Evolutionary conservation across 2,329 filamentous ascomycete species (phyloP).

Genomic region (Daldinia sp.): DNA sequence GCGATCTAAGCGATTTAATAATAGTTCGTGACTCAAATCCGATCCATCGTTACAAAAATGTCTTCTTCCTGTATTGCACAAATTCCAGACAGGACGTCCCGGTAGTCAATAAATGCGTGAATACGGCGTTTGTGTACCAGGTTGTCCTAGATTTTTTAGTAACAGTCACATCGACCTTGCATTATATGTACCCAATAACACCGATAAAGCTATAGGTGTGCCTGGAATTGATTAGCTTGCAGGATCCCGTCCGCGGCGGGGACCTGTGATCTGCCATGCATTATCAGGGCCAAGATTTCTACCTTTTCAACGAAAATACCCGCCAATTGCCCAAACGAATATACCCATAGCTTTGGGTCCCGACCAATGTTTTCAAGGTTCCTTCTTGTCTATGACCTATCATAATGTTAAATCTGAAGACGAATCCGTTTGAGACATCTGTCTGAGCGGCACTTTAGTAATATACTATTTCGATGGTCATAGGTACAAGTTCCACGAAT

Average conservation of each 20-base stretch:
- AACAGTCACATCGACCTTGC: constrained; percentile 10
- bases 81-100: neutral
- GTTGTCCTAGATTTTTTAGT: constrained; percentile 8
- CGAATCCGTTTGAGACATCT: constrained; percentile 33
- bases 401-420: constrained; percentile 20
- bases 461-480: too few species aligned
- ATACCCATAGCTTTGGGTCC: constrained; percentile 22
- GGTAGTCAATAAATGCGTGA: neutral
- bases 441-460: constrained; percentile 9
- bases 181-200: constrained; percentile 17
- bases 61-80: neutral
- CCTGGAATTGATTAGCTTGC: constrained; percentile 27
- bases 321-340: constrained; percentile 21
- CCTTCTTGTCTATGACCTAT: constrained; percentile 6
- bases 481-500: constrained; percentile 17
- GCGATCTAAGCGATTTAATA: constrained; percentile 1
- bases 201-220: constrained; percentile 5
- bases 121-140: neutral
- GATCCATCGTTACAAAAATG: neutral
- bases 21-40: constrained; percentile 6
- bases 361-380: constrained; percentile 15
- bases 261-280: constrained; percentile 37
- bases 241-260: constrained; percentile 26
- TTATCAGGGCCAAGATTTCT: constrained; percentile 36
- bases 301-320: constrained; percentile 20